Evolutionary conservation across 2,329 filamentous ascomycete genomes (phyloP), one percentile per base, ranked within the genome.

Genomic region (Fusarium gaditjirri): DNA sequence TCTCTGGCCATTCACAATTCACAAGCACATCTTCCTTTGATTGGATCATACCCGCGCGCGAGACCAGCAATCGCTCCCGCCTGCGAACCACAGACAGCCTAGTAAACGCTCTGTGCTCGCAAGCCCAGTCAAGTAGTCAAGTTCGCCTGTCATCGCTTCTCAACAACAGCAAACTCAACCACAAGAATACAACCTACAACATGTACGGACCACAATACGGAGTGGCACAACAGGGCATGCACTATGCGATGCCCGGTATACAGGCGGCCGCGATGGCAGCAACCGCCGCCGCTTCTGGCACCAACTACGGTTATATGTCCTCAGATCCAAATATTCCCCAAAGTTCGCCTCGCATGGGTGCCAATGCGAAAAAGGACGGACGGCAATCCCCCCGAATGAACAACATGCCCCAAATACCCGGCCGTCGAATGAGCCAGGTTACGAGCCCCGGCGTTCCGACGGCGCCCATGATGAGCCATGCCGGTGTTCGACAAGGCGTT

Each of bases 221-320:
- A 65, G 92, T 95, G 63, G 86, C 92, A 69, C 89, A 91, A 72
- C 87, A 90, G 76, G 87, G 87, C 77, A 94, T 97, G 90, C 91
- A 80, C 25, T 97, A 97, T 84, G 91, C 88, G 64, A 94, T 95
- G 83, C 92, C 92, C 38, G 89, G 92, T 25, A 94, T 94, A 50
- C 94, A 97, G 81, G 94, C 94, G 19, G 95, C 95, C 54, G 95
- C 95, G 65, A 96, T 97, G 93, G 95, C 93, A 47, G 90, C 93
- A 27, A 97, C 95, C 2, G 95, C 95, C 23, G 95, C 95, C 3
- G 95, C 95, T 16, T 95, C 94, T 10, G 95, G 95, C 43, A 92
- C 94, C 68, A 89, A 86, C 70, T 93, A 92, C 75, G 92, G 92
- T 69, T 91, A 92, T 73, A 90, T 94, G 83, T 84, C 91, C 55